Conservation (phyloP, 2,329 filamentous ascomycete genomes). For the Thermomyces lanuginosus region DNA sequence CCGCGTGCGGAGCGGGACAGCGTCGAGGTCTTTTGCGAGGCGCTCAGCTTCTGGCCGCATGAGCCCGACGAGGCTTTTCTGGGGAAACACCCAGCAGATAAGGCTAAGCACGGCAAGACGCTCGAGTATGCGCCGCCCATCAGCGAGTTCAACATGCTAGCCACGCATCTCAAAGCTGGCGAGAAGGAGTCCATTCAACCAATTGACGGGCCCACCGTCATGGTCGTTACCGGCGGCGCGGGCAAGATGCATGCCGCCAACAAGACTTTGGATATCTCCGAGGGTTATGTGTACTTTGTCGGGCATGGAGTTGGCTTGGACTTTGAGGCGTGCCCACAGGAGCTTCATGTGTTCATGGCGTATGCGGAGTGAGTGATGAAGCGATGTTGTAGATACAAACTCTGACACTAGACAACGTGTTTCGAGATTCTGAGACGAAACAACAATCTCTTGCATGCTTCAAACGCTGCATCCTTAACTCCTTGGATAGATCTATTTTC, state of each 20-base stretch:
- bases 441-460: too few species aligned
- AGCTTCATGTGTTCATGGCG: constrained; percentile 34
- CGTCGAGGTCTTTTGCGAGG: constrained; percentile 45
- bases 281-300: constrained; percentile 53
- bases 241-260: constrained; percentile 41
- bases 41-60: constrained; percentile 49
- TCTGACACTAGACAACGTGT: too few species aligned
- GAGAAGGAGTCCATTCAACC: constrained; percentile 43
- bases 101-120: constrained; percentile 44
- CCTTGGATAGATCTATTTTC: too few species aligned
- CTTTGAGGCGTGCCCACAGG: constrained; percentile 26
- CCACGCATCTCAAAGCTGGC: constrained; percentile 38
- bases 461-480: too few species aligned
- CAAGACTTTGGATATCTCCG: constrained; percentile 37
- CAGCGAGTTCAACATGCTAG: constrained; percentile 55
- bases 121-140: constrained; percentile 49
- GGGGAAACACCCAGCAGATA: constrained; percentile 31
- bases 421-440: too few species aligned
- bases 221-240: constrained; percentile 45
- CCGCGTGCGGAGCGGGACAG: constrained; percentile 48
- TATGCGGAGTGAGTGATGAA: constrained; percentile 18
- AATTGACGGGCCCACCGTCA: constrained; percentile 45
- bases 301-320: constrained; percentile 39
- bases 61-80: constrained; percentile 41
- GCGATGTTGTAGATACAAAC: too few species aligned